A percentile compares a stretch with the other conserved stretches of the same genome.
phyloP scores from a whole-genome alignment of 768 basidiomycete genomes.

The Paxillus involutus region DNA sequence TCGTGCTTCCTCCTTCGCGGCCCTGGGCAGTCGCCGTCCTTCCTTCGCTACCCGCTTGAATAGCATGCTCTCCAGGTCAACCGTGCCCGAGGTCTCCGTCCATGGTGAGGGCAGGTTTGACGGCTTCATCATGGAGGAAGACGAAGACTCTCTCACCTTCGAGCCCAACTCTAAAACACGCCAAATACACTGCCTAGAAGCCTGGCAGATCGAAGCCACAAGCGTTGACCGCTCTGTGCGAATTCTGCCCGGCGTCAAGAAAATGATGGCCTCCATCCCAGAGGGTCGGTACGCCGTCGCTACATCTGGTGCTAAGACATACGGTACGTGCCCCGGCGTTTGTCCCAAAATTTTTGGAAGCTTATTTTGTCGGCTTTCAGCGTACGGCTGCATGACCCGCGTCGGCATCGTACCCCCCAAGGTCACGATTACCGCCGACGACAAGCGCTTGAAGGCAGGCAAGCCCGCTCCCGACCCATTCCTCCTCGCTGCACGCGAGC shows the following conservation, averaged over 20 bases:
- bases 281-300: conserved; percentile 69
- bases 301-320: conserved; percentile 72
- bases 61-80: conserved; percentile 38
- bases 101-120: conserved; percentile 24
- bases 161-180: conserved; percentile 25
- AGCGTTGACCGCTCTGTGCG: conserved; percentile 61
- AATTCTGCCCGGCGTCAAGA: conserved; percentile 69
- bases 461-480: conserved; percentile 66
- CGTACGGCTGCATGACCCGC: conserved; percentile 67
- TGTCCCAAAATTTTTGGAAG: not conserved
- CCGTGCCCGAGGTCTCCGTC: conserved; percentile 30
- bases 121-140: conserved; percentile 33
- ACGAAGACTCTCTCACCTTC: conserved; percentile 32
- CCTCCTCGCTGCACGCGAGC: conserved; percentile 59
- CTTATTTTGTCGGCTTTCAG: conserved; percentile 24
- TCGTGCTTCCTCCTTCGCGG: conserved; percentile 41
- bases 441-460: conserved; percentile 66
- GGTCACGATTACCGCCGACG: conserved; percentile 75
- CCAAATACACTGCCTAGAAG: conserved; percentile 37
- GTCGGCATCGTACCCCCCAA: conserved; percentile 67
- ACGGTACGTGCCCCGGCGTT: conserved; percentile 40
- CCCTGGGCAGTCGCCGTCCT: conserved; percentile 39
- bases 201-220: conserved; percentile 57
- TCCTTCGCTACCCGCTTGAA: conserved; percentile 45
- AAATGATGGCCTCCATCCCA: conserved; percentile 65